Base-by-base conservation (phyloP, 331 rosid species). In the Acacia pycnantha region DNA sequence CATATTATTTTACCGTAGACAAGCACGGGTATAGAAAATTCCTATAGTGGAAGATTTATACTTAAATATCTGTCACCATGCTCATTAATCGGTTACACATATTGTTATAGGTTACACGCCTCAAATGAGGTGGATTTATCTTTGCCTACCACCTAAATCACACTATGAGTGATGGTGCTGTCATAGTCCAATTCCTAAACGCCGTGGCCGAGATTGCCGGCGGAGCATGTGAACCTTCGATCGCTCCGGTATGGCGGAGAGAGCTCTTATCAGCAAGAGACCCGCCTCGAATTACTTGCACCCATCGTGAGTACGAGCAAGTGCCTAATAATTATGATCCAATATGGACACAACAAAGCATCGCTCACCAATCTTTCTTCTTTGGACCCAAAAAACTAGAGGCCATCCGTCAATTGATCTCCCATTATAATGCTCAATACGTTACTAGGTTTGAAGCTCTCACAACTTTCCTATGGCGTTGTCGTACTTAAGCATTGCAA, bases 61-160 rank as follows among this genome's bases (percentile, higher is more conserved):
- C 10, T 6, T 41, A 6, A 41, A 41, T 2, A 41, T 11, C 11
- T 41, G 11, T 41, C 11, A 41, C 46, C 46, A 8, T 41, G 46
- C 46, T 41, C 46, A 41, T 41, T 41, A 44, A 44, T 44, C n/a
- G 3, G 14, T 51, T 51, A n/a, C 58, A 18, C 9, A 5, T 18
- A 0, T 51, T 16, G 8, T 51, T 51, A 51, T 8, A 21, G 61
- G 61, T 54, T 54, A 54, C 89, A 37, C 80, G 89, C 1, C 48
- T 86, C 1, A 83, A 65, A 18, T 86, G 89, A 0, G 86, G 84
- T 44, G 80, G 89, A 35, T 83, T 86, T 51, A 43, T 82, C 6
- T 5, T 86, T 0, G 79, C 44, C 5, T 0, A 21, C 0, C 1
- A 14, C 22, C 0, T 54, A 0, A 83, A 82, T 31, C 86, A 86